phyloP scores from a whole-genome alignment of 2,329 filamentous ascomycete species.

The Uncinocarpus reesii region DNA sequence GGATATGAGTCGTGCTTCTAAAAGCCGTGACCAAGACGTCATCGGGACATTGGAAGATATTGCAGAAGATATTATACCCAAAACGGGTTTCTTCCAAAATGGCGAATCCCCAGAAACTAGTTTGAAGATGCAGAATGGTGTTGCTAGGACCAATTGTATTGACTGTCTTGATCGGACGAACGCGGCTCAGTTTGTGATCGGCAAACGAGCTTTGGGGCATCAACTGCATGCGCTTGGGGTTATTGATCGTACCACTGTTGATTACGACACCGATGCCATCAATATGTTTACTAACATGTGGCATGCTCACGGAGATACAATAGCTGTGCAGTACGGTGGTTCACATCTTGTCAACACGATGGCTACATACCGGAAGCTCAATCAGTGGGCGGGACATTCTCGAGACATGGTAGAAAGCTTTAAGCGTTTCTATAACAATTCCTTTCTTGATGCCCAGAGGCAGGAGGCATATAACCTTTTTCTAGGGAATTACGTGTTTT shows the following conservation, averaged over 20 bases:
- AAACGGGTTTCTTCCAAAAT: slow-evolving; percentile 92
- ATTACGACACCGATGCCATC: slow-evolving; percentile 91
- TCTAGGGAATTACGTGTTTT: slow-evolving; percentile 86
- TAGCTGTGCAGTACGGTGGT: slow-evolving; percentile 93
- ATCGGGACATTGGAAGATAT: slow-evolving; percentile 85
- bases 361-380: slow-evolving; percentile 98
- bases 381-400: slow-evolving; percentile 96
- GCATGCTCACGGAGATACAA: slow-evolving; percentile 94
- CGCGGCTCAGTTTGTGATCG: slow-evolving; percentile 94
- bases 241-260: slow-evolving; percentile 64
- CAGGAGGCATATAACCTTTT: slow-evolving; percentile 98
- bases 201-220: slow-evolving; percentile 82
- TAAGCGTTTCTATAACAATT: slow-evolving; percentile 98
- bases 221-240: slow-evolving; percentile 88
- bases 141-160: slow-evolving; percentile 94
- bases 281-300: slow-evolving; percentile 98
- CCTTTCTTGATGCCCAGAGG: slow-evolving; percentile 91
- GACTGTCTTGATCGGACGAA: slow-evolving; percentile 96
- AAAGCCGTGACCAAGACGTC: slow-evolving; percentile 84
- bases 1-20: slow-evolving; percentile 95
- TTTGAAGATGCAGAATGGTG: slow-evolving; percentile 71
- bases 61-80: slow-evolving; percentile 72
- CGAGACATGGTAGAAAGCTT: slow-evolving; percentile 99
- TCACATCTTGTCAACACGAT: slow-evolving; percentile 98
- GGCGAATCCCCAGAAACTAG: slow-evolving; percentile 59